Base-by-base conservation (phyloP, 140 eudicot species). In the Anethum foeniculum region DNA sequence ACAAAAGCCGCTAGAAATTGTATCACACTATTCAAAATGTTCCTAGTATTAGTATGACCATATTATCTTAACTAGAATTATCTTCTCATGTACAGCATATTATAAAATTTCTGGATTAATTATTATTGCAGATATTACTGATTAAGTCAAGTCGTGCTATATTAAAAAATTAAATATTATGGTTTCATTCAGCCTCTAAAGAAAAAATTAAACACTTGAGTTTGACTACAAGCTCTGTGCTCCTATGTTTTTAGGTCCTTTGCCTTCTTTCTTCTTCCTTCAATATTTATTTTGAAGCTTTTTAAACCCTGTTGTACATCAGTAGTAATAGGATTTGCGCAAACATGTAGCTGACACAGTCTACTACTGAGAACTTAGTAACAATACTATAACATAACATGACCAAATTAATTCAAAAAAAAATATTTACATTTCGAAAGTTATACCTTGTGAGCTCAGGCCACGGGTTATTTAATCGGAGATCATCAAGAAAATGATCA, bases 391-490 rank as follows among this genome's bases (percentile, higher is more conserved):
- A 64, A 79, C 34, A 54, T 56, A 60, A 77, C 44, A 18, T 25
- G 7, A 48, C 60, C 7, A 5, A 54, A 46, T 27, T 28, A 12
- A 7, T 54, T 3, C 49, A 36, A 47, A 34, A 34, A 72, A 19
- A 28, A 32, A 54, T 25, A 73, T 4, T 44, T 68, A 38, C 6
- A 28, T 54, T 27, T n/a, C 38, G n/a, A 48, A 80, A 82, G 6
- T 44, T 84, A 34, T 80, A 95, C 99, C 87, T 88, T 83, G 80
- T 89, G 52, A 95, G 99, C 85, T 95, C 98, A 27, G 98, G 96
- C 99, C 99, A 93, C 30, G 99, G 99, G 79, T 86, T 93, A 84
- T 93, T 95, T 80, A 95, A 85, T 67, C 99, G 92, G 16, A 95
- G 96, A 85, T 93, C 99, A 67, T 95, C 99, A 79, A 93, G 88